These are phyloP conservation scores for Citrus unshiu DNA, from an alignment of 345 rosid species.

Conservation along the genomic window DNA sequence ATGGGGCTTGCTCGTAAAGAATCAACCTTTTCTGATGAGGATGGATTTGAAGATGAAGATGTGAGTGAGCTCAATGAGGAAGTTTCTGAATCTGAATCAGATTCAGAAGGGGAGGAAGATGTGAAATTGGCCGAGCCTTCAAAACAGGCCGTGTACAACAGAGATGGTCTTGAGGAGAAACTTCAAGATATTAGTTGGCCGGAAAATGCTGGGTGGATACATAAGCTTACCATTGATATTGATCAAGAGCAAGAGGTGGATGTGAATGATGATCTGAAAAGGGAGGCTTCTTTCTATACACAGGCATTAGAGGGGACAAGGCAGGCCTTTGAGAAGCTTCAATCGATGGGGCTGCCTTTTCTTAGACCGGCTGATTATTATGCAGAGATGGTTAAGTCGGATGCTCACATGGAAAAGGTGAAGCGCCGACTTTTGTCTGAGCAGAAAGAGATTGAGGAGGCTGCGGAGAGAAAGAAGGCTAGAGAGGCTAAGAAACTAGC, in stretches of 20 bases:
- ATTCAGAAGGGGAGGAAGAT: conserved; percentile 54
- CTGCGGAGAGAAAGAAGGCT: conserved; percentile 88
- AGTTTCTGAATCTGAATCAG: conserved; percentile 43
- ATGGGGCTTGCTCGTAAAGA: conserved; percentile 1
- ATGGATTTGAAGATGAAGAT: conserved; percentile 38
- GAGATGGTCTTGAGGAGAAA: conserved; percentile 67
- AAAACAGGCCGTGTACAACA: conserved; percentile 50
- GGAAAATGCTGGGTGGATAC: conserved; percentile 58
- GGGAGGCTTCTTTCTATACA: conserved; percentile 72
- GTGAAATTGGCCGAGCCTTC: conserved; percentile 57
- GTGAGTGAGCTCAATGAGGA: conserved; percentile 34
- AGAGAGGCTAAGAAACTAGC: conserved; percentile 74
- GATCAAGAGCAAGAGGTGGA: conserved; percentile 72
- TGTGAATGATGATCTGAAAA: conserved; percentile 77
- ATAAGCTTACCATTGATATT: conserved; percentile 57
- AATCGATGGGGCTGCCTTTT: conserved; percentile 56
- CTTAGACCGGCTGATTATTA: conserved; percentile 82
- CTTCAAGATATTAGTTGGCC: conserved; percentile 88
- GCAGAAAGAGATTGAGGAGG: conserved; percentile 70
- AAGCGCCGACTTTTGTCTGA: conserved; percentile 66
- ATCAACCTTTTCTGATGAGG: conserved; percentile 22
- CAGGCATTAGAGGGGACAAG: conserved; percentile 79
- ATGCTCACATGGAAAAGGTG: conserved; percentile 79
- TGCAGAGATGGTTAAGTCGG: conserved; percentile 87
- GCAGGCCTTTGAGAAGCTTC: conserved; percentile 56